phyloP scores from a whole-genome alignment of 2,329 filamentous ascomycete genomes.

The Phialophora expanda region DNA sequence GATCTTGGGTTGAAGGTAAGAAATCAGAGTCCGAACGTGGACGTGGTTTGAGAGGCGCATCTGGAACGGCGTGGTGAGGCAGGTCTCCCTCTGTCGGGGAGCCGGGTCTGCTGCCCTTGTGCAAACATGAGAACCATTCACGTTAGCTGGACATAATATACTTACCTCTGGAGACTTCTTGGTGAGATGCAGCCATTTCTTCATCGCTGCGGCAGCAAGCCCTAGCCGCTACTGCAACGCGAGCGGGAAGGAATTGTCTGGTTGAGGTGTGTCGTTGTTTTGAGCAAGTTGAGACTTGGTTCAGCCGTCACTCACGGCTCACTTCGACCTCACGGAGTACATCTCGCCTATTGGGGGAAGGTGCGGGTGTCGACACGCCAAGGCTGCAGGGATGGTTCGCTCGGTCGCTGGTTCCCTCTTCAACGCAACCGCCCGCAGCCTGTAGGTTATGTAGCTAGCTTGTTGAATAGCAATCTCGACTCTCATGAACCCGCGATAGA shows the following conservation, averaged over 20 bases:
- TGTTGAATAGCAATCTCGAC: not conserved
- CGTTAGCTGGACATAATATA: not conserved
- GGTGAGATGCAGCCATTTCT: not conserved
- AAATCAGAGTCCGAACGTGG: not conserved
- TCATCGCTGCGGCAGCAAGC: not conserved
- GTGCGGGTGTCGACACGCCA: not conserved
- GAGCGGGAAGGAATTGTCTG: too few species aligned
- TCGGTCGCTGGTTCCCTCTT: slow-evolving; percentile 5
- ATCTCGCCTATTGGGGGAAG: too few species aligned
- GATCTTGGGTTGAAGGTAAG: not conserved
- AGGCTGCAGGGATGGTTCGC: not conserved
- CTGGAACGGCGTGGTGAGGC: not conserved
- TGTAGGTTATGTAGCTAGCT: not conserved
- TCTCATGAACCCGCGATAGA: not conserved
- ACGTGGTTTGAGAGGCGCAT: not conserved
- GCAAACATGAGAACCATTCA: not conserved
- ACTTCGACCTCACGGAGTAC: too few species aligned
- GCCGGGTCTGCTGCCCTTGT: not conserved
- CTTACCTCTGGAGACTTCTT: not conserved
- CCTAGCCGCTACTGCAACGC: too few species aligned
- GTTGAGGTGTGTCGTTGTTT: too few species aligned
- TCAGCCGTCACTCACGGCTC: too few species aligned
- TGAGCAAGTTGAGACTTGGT: too few species aligned
- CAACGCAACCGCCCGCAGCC: slow-evolving; percentile 12
- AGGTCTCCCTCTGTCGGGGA: not conserved